Evolutionary conservation across 2,329 filamentous ascomycete genomes (phyloP).

Genomic region (Truncatella angustata): DNA sequence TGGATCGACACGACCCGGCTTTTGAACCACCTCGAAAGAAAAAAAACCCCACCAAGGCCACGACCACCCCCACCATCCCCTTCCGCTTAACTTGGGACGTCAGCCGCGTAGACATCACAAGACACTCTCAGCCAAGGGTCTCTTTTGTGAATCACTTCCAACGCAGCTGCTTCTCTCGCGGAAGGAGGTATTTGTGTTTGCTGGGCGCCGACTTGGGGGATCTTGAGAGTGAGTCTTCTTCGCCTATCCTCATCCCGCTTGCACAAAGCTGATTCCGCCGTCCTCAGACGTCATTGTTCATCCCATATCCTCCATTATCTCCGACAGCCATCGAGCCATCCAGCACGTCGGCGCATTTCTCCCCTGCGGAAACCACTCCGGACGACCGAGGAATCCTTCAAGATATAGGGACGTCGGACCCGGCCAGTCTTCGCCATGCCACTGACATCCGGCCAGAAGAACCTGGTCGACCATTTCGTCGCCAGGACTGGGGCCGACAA

Average conservation of each 20-base stretch:
- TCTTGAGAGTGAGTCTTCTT: too few relatives aligned
- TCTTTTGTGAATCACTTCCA: too few relatives aligned
- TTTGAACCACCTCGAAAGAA: too few relatives aligned
- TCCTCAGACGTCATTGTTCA: background rate
- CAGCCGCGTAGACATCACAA: background rate
- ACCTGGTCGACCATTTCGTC: conserved; percentile 24
- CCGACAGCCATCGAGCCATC: background rate
- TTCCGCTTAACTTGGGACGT: background rate
- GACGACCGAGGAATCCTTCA: background rate
- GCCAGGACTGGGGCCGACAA: conserved; percentile 28
- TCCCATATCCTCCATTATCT: background rate
- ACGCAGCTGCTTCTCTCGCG: too few relatives aligned
- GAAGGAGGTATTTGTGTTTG: too few relatives aligned
- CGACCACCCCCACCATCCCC: background rate
- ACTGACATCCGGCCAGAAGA: conserved; percentile 23
- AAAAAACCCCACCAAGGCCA: background rate
- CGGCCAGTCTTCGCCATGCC: conserved; percentile 12
- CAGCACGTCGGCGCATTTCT: background rate
- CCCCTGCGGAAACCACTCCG: too few relatives aligned
- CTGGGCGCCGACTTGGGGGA: too few relatives aligned
- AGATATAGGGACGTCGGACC: background rate
- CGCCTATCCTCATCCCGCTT: too few relatives aligned
- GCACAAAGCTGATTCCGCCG: too few relatives aligned
- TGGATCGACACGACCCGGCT: too few relatives aligned
- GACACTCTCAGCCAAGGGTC: too few relatives aligned